phyloP scores from a whole-genome alignment of 108 stramenopile species.

The Stephanodiscus minutulus region DNA sequence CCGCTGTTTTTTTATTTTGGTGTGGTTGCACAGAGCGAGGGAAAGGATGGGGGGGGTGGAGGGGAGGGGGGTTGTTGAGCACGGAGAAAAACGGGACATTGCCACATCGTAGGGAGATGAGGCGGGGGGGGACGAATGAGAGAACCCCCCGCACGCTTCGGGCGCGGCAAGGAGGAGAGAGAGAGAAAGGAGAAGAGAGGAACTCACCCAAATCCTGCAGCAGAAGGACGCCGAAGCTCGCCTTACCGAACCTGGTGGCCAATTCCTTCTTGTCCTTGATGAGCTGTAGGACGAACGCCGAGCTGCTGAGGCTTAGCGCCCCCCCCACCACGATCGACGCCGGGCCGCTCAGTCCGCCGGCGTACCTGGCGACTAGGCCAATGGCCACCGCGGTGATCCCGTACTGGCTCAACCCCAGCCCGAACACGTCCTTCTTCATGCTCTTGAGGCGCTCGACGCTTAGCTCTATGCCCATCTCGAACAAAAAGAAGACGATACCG shows the following conservation, averaged over 20 bases:
- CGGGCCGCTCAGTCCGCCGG: constrained; percentile 67
- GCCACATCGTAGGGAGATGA: too few relatives aligned
- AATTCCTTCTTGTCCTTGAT: constrained; percentile 95
- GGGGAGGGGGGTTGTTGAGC: not conserved
- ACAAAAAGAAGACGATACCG: constrained; percentile 96
- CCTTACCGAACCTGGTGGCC: constrained; percentile 92
- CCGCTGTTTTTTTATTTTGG: constrained; percentile 42
- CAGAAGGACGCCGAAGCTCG: constrained; percentile 90
- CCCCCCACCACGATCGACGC: constrained; percentile 90
- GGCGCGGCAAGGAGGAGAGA: too few relatives aligned
- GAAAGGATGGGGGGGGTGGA: not conserved
- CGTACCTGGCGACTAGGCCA: constrained; percentile 63
- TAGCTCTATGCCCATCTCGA: constrained; percentile 97
- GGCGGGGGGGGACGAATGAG: too few relatives aligned
- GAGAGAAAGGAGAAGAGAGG: too few relatives aligned
- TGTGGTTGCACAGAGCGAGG: not conserved
- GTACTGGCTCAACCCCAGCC: constrained; percentile 90
- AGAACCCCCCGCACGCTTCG: too few relatives aligned
- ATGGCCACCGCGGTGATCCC: constrained; percentile 63
- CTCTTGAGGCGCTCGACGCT: constrained; percentile 80
- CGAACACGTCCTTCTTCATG: constrained; percentile 94
- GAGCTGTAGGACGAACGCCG: constrained; percentile 95
- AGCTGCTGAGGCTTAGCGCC: constrained; percentile 86
- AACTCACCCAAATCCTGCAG: constrained; percentile 80
- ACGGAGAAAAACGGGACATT: too few relatives aligned